Base-by-base conservation (phyloP, 2,329 filamentous ascomycete genomes). In the Stemphylium vesicarium region DNA sequence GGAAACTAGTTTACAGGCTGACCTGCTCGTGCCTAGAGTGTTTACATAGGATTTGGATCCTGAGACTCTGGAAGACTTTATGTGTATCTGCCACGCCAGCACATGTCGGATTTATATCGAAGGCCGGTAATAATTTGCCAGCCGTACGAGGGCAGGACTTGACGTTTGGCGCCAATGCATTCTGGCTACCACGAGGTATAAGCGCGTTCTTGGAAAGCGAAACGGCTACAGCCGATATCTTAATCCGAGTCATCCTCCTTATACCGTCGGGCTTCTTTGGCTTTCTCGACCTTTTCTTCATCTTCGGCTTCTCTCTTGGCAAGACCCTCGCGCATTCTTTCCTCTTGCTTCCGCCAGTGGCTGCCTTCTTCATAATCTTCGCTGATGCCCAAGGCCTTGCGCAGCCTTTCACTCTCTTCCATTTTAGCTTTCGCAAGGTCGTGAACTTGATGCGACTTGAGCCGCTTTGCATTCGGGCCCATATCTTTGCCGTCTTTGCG, bases 341-440 rank as follows among this genome's bases (percentile, higher is more conserved):
- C 90, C 71, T 95, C 91, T 73, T 96, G 90, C 60, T 86, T 88
- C 78, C 85, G 88, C 90, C 92, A 95, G 75, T 96, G 90, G 44
- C 88, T 85, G 5, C 91, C 92, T 75, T 96, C 91, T 71, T 94
- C 88, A 68, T 95, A 95, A 73, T 94, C 84, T 71, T 88, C 88
- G 71, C 88, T 88, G 68, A 98, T 96, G 44, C 92, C 93, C 63
- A 99, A 81, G 7, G 95, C 95, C 76, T 83, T 90, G 62, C 94
- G 82, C 73, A 99, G 80, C 66, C 90, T 85, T 78, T 98, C 93
- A 76, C 89, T 96, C 82, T 99, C 95, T 74, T 91, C 89, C 65
- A 96, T 94, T 84, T 99, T 99, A 56, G 94, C 95, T 69, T 95
- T 90, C 15, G 95, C 95, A 74, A 96, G 83, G 78, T 98, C 95